Base-by-base conservation (phyloP, 208 protist species). In the Angomonas ambiguus region DNA sequence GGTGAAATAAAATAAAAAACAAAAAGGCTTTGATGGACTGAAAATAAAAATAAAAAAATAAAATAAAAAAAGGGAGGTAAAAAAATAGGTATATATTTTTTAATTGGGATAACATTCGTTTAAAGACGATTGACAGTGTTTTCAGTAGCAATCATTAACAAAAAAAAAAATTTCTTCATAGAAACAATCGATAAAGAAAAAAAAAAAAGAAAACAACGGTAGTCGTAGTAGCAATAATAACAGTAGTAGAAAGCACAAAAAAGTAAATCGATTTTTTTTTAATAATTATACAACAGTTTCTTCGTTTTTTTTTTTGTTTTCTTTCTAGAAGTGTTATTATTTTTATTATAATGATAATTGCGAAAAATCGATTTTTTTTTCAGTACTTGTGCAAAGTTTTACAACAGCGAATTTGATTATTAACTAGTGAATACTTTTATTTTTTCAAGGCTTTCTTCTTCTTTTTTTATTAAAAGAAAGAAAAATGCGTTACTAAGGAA, bases 261-360 rank as follows among this genome's bases (percentile, higher is more conserved):
- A n/a, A n/a, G n/a, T n/a, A n/a, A n/a, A n/a, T n/a, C n/a, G 22
- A 41, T 18, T 35, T 2, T 41, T 13, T 3, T 32, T 60, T 2
- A 55, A 77, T 27, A 66, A 62, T 32, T 63, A 48, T 69, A 66
- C 11, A 6, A 5, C 31, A 56, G 4, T 57, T 28, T 27, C 8
- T 34, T 42, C 49, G 27, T 57, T 24, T 56, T 69, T 69, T 61
- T 68, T 65, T 34, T 72, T 62, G 25, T 51, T 72, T 65, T 24
- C 6, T 45, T 41, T 45, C 13, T 3, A 32, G 28, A 33, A 49
- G 38, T 51, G 13, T 18, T 30, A 25, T 20, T 33, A 61, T 5
- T 10, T 61, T 35, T 42, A 16, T 45, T 10, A 33, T 32, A 45
- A 2, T 10, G 8, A 10, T 4, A 18, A 31, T 5, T 25, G 60